These are phyloP conservation scores for Termitomyces eurrhizus DNA, from an alignment of 768 basidiomycete genomes.

Conservation along the genomic window DNA sequence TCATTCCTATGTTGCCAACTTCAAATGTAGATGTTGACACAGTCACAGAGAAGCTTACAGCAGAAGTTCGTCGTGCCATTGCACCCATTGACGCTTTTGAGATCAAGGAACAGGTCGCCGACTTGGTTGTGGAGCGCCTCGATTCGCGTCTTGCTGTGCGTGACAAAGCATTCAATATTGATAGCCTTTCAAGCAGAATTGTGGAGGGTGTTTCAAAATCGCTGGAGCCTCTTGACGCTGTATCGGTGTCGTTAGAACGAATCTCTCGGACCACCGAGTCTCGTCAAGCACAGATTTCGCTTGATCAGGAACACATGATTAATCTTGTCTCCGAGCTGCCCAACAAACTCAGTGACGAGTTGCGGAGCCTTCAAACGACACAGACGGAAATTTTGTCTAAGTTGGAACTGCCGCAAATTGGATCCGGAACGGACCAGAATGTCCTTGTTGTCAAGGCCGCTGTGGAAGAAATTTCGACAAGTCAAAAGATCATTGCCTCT, in stretches of 20 bases:
- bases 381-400: slow-evolving; percentile 31
- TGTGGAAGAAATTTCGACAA: slow-evolving; percentile 45
- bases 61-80: slow-evolving; percentile 68
- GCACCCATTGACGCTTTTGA: slow-evolving; percentile 80
- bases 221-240: slow-evolving; percentile 36
- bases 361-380: slow-evolving; percentile 37
- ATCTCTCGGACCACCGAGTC: slow-evolving; percentile 39
- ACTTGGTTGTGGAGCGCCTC: slow-evolving; percentile 81
- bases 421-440: slow-evolving; percentile 26
- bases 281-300: slow-evolving; percentile 34
- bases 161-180: slow-evolving; percentile 66
- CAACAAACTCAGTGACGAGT: slow-evolving; percentile 37
- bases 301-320: slow-evolving; percentile 37
- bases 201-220: slow-evolving; percentile 46
- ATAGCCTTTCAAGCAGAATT: slow-evolving; percentile 52
- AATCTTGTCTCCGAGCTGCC: slow-evolving; percentile 46
- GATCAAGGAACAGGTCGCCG: slow-evolving; percentile 87
- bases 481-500: slow-evolving; percentile 44
- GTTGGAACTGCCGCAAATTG: slow-evolving; percentile 22
- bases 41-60: slow-evolving; percentile 54
- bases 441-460: slow-evolving; percentile 43
- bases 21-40: slow-evolving; percentile 47
- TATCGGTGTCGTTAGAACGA: slow-evolving; percentile 35
- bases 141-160: slow-evolving; percentile 78
- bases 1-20: slow-evolving; percentile 61